Base-by-base conservation (phyloP, 768 basidiomycete species). In the Lyophyllum shimeji region DNA sequence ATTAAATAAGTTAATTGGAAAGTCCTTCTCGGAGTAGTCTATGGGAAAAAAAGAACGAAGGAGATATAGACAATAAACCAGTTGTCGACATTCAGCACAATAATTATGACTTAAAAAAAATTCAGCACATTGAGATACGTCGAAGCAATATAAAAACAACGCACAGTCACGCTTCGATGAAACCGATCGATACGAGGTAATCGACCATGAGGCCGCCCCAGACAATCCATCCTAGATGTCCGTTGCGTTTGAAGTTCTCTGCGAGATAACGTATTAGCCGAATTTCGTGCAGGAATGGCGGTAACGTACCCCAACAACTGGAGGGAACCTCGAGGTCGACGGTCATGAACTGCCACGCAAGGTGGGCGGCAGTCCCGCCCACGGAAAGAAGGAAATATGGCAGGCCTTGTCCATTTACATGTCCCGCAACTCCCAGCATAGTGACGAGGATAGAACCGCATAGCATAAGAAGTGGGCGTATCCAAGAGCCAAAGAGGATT, bases 401-500 rank as follows among this genome's bases (percentile, higher is more conserved):
- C n/a, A 65, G 66, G 3, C 84, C 81, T 43, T 86, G 82, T 0
- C 67, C 64, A 53, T 87, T 85, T 9, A 78, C 63, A 59, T 76
- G 68, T 0, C 89, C 90, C 0, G 80, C 77, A 27, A 74, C 56
- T n/a, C 74, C 67, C 23, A 91, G 74, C 63, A 79, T 70, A 2
- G 69, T 65, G 42, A 87, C 65, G 66, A 91, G 88, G 0, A 63
- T 66, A 3, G 77, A 47, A 0, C 80, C 82, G 61, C 86, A 84
- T 33, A 64, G 55, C 11, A 80, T 66, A 34, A 90, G 77, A 56
- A 89, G 73, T 0, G 82, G 77, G 1, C 81, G 76, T 29, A 88
- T 82, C 68, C 78, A 77, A 2, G 74, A 68, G 13, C 85, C 87
- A 64, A 88, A 89, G 13, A 89, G 76, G 43, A 91, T 79, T 0